A percentile compares a stretch with the other conserved stretches of the same genome.
These are phyloP conservation scores for Elaeis guineensis DNA, from an alignment of 176 grass and related monocot genomes.

Conservation along the genomic window DNA sequence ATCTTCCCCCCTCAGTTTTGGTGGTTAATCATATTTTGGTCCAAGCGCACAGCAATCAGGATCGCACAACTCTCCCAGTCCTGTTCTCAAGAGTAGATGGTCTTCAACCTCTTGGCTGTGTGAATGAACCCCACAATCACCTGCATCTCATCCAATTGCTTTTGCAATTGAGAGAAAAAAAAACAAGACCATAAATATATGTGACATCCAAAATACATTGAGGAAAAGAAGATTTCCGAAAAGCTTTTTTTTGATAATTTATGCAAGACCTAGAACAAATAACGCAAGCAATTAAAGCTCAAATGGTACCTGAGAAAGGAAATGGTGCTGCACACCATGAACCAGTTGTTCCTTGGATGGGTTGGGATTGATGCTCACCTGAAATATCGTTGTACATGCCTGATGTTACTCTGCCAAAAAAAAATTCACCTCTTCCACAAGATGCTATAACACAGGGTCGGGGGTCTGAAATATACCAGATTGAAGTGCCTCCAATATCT, in stretches of 20 bases:
- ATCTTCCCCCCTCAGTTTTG: too few relatives aligned
- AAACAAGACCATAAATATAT: too few relatives aligned
- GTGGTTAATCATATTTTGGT: too few relatives aligned
- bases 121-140: conserved; percentile 66
- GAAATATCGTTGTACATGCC: not conserved
- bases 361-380: conserved; percentile 34
- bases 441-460: not conserved
- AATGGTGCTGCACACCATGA: conserved; percentile 31
- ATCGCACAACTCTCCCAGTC: too few relatives aligned
- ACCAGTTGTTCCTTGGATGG: conserved; percentile 38
- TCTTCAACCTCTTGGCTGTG: conserved; percentile 56
- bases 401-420: not conserved
- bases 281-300: too few relatives aligned
- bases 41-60: too few relatives aligned
- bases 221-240: too few relatives aligned
- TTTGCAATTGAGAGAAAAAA: conserved; percentile 1
- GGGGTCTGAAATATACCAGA: conserved; percentile 20
- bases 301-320: conserved; percentile 31
- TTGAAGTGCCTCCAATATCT: conserved; percentile 56
- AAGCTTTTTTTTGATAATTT: too few relatives aligned
- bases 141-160: conserved; percentile 79
- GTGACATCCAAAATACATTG: too few relatives aligned
- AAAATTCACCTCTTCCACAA: not conserved
- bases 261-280: too few relatives aligned
- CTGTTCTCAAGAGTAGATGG: not conserved